Conservation (phyloP, 352 stramenopile genomes). For the Phytophthora sansomeana region DNA sequence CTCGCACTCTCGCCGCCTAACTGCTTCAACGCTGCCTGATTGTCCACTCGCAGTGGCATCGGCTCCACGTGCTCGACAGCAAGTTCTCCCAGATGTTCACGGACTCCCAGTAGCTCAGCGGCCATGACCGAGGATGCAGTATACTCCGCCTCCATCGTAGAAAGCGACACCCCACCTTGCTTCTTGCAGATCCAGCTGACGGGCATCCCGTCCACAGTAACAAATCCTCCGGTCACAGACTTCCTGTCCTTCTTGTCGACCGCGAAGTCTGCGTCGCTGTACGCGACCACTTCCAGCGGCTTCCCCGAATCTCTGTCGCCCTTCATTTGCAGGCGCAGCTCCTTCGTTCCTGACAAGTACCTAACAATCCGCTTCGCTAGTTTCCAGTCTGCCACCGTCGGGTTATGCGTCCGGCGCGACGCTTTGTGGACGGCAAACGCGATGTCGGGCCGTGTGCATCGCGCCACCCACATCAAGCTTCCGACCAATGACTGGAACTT, state of each 20-base stretch:
- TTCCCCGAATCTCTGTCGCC: background rate
- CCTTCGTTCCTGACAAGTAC: too few species aligned
- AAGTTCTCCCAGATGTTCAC: slow-evolving; percentile 16
- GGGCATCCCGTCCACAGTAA: slow-evolving; percentile 21
- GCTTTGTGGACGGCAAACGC: too few species aligned
- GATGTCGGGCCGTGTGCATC: too few species aligned
- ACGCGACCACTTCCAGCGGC: slow-evolving; percentile 6
- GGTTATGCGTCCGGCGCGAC: too few species aligned
- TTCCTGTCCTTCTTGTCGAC: slow-evolving; percentile 29
- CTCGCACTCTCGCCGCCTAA: slow-evolving; percentile 7
- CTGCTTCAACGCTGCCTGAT: slow-evolving; percentile 17
- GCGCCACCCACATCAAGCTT: background rate
- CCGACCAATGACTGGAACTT: background rate
- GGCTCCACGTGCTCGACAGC: background rate
- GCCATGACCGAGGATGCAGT: slow-evolving; percentile 12
- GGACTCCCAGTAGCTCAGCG: slow-evolving; percentile 14
- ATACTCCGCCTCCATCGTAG: slow-evolving; percentile 34
- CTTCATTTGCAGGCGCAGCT: slow-evolving; percentile 15
- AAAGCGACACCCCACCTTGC: slow-evolving; percentile 25
- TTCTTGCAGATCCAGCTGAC: slow-evolving; percentile 15
- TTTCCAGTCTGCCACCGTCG: too few species aligned
- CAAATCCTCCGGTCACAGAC: slow-evolving; percentile 23
- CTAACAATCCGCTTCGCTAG: slow-evolving; percentile 18
- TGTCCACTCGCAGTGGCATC: slow-evolving; percentile 9
- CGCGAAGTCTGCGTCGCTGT: slow-evolving; percentile 37